Conservation (phyloP, 2,329 filamentous ascomycete genomes). For the Fusarium virguliforme region DNA sequence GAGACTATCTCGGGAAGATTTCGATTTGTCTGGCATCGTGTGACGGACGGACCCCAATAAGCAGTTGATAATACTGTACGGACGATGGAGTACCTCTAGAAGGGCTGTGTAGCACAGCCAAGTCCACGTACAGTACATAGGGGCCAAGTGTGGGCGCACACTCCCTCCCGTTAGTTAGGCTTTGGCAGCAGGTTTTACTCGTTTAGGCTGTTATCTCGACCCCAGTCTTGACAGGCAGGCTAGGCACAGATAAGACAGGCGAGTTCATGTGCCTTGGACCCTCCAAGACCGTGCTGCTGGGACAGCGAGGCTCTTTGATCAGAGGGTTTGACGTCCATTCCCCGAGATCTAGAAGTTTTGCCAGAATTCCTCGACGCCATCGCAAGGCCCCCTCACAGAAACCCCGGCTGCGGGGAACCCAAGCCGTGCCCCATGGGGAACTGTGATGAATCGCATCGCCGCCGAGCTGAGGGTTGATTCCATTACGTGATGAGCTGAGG, state of each 20-base stretch:
- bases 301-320: background rate
- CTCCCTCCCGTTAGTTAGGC: constrained; percentile 12
- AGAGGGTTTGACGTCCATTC: background rate
- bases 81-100: constrained; percentile 10
- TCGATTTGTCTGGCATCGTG: constrained; percentile 29
- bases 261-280: background rate
- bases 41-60: constrained; percentile 20
- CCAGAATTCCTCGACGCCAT: constrained; percentile 12
- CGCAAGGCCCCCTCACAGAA: background rate
- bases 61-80: constrained; percentile 34
- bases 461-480: constrained; percentile 17
- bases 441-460: constrained; percentile 17
- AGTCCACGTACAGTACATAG: background rate
- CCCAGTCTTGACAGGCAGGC: constrained; percentile 19
- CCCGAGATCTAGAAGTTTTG: constrained; percentile 1
- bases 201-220: constrained; percentile 40
- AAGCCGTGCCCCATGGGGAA: constrained; percentile 41
- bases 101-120: constrained; percentile 12
- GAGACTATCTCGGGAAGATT: constrained; percentile 8
- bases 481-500: constrained; percentile 43
- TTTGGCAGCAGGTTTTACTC: constrained; percentile 23
- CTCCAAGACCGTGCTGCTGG: background rate
- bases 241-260: constrained; percentile 13
- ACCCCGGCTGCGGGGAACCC: constrained; percentile 35
- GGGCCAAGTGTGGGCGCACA: constrained; percentile 39